Evolutionary conservation across 257 asterid genomes (phyloP), one percentile per base, ranked within the genome.

Genomic region (Striga asiatica): DNA sequence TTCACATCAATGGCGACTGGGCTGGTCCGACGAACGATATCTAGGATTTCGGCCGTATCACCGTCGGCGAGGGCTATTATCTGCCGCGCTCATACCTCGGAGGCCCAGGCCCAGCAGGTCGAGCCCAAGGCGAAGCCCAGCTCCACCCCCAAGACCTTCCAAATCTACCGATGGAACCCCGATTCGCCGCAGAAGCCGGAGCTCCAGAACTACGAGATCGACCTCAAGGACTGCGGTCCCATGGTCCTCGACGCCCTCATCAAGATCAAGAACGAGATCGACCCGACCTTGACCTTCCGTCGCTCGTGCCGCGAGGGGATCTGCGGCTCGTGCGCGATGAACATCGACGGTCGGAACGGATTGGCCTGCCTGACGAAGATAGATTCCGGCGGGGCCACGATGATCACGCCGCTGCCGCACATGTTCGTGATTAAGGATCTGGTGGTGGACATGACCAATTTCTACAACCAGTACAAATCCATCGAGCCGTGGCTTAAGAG

Each of bases 281-380:
- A 89, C 23, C 93, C 96, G 1, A 64, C 88, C 25, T 76, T 89
- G 13, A 89, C 97, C 45, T 89, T 89, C 73, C 81, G 96, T 9
- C 78, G 97, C 46, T 86, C 97, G 34, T 89, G 96, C 76, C 93
- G 96, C 8, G 96, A 89, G 65, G 97, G 97, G n/a, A 89, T 89
- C 68, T 89, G 97, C 60, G 97, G 97, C 2, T 89, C 97, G 19
- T 89, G 97, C 69, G 94, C 97, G 10, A 89, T 89, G 97, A 89
- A 85, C 65, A 89, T 89, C 58, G 85, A 89, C 58, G 97, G 97
- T 1, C 62, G 77, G 11, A 89, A 89, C 27, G 97, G 96, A 2
- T 50, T 89, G 13, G 97, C 97, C 6, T 89, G 97, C 52, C 66
- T 89, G 73, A 89, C 96, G 13, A 86, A 85, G 60, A 89, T 89